A percentile compares a stretch with the other conserved stretches of the same genome.
Evolutionary conservation across 805 yeast genomes (phyloP).

Genomic region (Blastobotrys attinorum): DNA sequence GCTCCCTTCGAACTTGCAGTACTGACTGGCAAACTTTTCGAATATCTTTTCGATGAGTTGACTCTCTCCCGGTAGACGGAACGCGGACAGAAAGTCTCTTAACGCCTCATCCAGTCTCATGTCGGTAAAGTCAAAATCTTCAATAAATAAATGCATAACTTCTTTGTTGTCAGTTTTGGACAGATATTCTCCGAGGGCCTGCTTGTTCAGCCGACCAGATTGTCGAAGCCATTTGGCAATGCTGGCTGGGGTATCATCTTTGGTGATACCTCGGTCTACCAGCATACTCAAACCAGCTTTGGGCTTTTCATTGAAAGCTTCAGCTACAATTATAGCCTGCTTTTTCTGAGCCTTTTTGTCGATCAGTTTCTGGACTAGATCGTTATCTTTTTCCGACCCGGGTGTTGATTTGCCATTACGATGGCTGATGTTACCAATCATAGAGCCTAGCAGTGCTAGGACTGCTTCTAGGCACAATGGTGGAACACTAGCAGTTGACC

Average conservation of each 20-base stretch:
- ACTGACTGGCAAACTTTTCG: constrained; percentile 76
- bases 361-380: constrained; percentile 10
- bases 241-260: constrained; percentile 39
- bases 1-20: constrained; percentile 54
- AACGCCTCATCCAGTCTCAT: constrained; percentile 90
- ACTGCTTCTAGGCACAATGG: constrained; percentile 90
- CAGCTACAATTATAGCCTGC: constrained; percentile 68
- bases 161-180: constrained; percentile 65
- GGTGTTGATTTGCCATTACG: constrained; percentile 18
- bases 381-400: constrained; percentile 11
- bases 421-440: constrained; percentile 40
- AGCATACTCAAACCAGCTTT: constrained; percentile 62
- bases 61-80: constrained; percentile 94
- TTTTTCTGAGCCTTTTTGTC: constrained; percentile 41
- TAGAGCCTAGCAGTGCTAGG: constrained; percentile 56
- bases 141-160: constrained; percentile 57
- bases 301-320: constrained; percentile 70
- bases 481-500: constrained; percentile 81
- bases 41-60: constrained; percentile 92
- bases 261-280: constrained; percentile 57
- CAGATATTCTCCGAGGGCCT: constrained; percentile 74
- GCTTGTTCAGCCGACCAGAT: constrained; percentile 79
- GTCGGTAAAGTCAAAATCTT: constrained; percentile 63
- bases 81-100: constrained; percentile 69
- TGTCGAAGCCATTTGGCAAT: constrained; percentile 71